These are phyloP conservation scores for Ophiosphaerella herpotricha DNA, from an alignment of 2,329 filamentous ascomycete genomes.

Conservation along the genomic window DNA sequence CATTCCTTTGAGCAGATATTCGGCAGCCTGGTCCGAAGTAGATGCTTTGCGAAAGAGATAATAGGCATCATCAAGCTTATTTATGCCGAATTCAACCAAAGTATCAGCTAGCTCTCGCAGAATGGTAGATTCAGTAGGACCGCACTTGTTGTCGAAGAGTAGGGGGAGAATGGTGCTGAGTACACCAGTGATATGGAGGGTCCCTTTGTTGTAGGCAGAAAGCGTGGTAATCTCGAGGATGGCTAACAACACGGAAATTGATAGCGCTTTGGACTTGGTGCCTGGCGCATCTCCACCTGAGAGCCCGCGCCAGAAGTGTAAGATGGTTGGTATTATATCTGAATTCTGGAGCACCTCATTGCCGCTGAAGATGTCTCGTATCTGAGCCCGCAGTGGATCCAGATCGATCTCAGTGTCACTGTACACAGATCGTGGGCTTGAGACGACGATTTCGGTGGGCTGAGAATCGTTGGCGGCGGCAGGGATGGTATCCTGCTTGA, in stretches of 20 bases:
- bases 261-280: constrained; percentile 41
- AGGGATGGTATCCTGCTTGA: constrained; percentile 12
- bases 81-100: constrained; percentile 76
- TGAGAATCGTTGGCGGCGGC: constrained; percentile 8
- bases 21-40: constrained; percentile 58
- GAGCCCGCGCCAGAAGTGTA: constrained; percentile 46
- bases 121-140: constrained; percentile 40
- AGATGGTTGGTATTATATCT: constrained; percentile 46
- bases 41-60: constrained; percentile 68
- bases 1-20: constrained; percentile 76
- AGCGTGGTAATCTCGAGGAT: constrained; percentile 40
- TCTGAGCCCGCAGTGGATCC: constrained; percentile 34
- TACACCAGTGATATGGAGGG: constrained; percentile 43
- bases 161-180: constrained; percentile 42
- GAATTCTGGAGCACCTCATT: constrained; percentile 48
- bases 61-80: constrained; percentile 80
- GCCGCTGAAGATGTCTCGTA: constrained; percentile 44
- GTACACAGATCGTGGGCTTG: constrained; percentile 31
- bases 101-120: constrained; percentile 70
- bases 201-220: constrained; percentile 46
- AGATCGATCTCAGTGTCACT: constrained; percentile 34
- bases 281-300: constrained; percentile 38
- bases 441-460: constrained; percentile 28
- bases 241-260: constrained; percentile 42
- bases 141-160: constrained; percentile 43